Evolutionary conservation across 352 stramenopile genomes (phyloP).

Genomic region (Pythium sp.): DNA sequence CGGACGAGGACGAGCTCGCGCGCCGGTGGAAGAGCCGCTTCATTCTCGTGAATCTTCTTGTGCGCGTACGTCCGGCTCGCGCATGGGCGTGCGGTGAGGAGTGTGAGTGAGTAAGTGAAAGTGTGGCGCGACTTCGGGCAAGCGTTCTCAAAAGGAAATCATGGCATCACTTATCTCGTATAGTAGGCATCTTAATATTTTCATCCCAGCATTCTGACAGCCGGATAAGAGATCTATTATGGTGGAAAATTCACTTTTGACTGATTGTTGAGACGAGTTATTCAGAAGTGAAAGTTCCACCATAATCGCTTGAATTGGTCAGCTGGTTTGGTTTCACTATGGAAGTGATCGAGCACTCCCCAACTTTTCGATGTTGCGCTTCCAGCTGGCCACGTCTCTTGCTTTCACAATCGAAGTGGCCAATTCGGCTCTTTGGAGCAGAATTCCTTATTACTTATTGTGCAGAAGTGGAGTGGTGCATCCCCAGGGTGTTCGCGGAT

Average conservation of each 20-base stretch:
- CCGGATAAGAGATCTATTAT: not conserved
- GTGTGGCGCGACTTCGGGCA: not conserved
- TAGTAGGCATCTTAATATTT: not conserved
- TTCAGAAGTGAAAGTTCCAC: no score
- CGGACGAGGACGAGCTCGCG: constrained; percentile 17
- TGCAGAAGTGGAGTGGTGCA: no score
- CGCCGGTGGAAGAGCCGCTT: constrained; percentile 59
- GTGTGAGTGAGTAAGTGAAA: not conserved
- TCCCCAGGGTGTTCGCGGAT: not conserved
- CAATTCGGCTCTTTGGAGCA: no score
- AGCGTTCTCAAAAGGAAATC: not conserved
- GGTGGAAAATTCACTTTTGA: no score
- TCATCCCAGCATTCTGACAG: not conserved
- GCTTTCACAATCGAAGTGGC: no score
- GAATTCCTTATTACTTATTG: no score
- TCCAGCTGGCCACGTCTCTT: no score
- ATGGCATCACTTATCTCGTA: not conserved
- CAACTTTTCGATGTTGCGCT: no score
- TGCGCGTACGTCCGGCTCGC: not conserved
- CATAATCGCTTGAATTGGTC: no score
- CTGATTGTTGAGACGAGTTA: no score
- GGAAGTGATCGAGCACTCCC: no score
- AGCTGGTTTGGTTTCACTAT: no score
- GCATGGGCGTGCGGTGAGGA: not conserved
- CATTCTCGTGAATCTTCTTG: constrained; percentile 20